These are phyloP conservation scores for Agrocybe chaxingu DNA, from an alignment of 768 basidiomycete species.

Conservation along the genomic window DNA sequence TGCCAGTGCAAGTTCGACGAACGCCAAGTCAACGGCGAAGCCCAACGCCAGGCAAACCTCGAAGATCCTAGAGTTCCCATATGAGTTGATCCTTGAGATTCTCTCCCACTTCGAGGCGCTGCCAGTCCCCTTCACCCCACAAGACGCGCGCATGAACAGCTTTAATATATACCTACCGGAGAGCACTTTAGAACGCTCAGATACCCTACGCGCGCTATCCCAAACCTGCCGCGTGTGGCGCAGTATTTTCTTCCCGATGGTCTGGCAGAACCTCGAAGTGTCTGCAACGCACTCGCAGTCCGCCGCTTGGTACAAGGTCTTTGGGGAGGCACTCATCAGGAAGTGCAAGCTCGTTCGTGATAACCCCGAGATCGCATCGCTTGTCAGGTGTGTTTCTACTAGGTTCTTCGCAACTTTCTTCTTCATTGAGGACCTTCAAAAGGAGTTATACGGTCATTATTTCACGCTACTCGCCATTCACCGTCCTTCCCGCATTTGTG, in stretches of 20 bases:
- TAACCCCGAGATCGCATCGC: conserved; percentile 17
- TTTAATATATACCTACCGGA: not conserved
- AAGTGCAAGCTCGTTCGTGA: conserved; percentile 21
- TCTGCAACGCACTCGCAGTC: conserved; percentile 17
- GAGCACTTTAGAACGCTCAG: conserved; percentile 20
- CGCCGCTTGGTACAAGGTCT: conserved; percentile 20
- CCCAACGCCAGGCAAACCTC: not conserved
- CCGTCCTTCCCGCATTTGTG: conserved; percentile 24
- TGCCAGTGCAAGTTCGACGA: not conserved
- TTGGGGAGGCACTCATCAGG: conserved; percentile 21
- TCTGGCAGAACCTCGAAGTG: conserved; percentile 29
- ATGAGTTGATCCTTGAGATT: conserved; percentile 29
- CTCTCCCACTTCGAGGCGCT: conserved; percentile 23
- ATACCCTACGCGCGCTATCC: conserved; percentile 28
- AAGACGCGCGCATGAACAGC: not conserved
- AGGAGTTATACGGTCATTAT: conserved; percentile 25
- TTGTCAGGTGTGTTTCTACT: conserved; percentile 19
- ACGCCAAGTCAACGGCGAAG: not conserved
- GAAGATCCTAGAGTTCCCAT: conserved; percentile 22
- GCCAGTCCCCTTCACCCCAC: conserved; percentile 13
- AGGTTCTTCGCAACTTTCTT: not conserved
- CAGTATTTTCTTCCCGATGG: conserved; percentile 22
- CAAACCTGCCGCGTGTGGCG: conserved; percentile 29
- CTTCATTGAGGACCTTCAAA: not conserved
- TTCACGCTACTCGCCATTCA: conserved; percentile 20